phyloP scores from a whole-genome alignment of 306 rosid species.

The Glycine tomentella region DNA sequence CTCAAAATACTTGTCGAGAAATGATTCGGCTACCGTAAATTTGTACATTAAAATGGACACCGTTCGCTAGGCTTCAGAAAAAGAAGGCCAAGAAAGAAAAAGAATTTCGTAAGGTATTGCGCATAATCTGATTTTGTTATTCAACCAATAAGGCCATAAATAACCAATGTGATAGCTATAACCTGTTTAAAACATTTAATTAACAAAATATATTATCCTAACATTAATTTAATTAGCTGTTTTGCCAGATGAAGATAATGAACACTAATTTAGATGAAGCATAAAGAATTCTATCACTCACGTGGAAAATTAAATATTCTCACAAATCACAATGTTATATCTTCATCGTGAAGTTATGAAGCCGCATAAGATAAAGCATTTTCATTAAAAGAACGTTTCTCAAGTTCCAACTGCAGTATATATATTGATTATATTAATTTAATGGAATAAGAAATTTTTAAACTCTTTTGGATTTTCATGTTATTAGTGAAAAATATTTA shows the following conservation, averaged over 20 bases:
- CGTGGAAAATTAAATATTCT: conserved; percentile 37
- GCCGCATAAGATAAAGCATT: conserved; percentile 9
- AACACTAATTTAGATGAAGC: not conserved
- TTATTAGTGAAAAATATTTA: too few species aligned
- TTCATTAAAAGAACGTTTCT: not conserved
- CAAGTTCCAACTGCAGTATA: not conserved
- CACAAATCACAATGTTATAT: conserved; percentile 18
- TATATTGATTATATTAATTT: too few species aligned
- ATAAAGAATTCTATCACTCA: conserved; percentile 35
- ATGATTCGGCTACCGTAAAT: conserved; percentile 55
- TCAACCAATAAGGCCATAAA: conserved; percentile 24
- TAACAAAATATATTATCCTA: conserved; percentile 17
- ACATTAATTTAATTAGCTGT: not conserved
- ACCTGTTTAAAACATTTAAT: conserved; percentile 2
- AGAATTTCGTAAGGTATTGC: not conserved
- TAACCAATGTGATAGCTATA: not conserved
- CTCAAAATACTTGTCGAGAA: conserved; percentile 69
- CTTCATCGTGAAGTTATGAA: conserved; percentile 41
- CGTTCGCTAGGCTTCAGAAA: conserved; percentile 4
- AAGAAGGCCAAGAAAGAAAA: conserved; percentile 1
- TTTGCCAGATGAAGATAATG: conserved; percentile 24
- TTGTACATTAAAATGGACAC: conserved; percentile 39
- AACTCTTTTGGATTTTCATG: too few species aligned
- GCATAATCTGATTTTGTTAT: conserved; percentile 35
- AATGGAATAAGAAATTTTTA: too few species aligned